Conservation (phyloP, 1,284 basidiomycete genomes). For the Entoloma clypeatum region DNA sequence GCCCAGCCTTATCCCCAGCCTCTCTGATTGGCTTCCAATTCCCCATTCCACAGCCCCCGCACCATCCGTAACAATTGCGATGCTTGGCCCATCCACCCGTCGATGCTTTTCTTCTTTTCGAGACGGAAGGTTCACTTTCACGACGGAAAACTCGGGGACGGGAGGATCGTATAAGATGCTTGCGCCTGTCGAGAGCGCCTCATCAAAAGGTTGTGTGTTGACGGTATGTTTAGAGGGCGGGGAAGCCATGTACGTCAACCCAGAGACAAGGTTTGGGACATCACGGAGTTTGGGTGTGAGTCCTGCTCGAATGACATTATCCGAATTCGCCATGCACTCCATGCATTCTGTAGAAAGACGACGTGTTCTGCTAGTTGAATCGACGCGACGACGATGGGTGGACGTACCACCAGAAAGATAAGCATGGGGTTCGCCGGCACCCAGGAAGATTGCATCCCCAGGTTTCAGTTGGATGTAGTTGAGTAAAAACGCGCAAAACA, state of each 20-base stretch:
- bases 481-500: slow-evolving; percentile 89
- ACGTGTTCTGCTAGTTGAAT: background rate
- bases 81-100: slow-evolving; percentile 78
- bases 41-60: slow-evolving; percentile 52
- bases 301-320: slow-evolving; percentile 98
- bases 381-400: slow-evolving; percentile 1
- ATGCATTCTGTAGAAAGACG: slow-evolving; percentile 70
- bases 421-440: slow-evolving; percentile 96
- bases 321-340: slow-evolving; percentile 97
- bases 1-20: slow-evolving; percentile 56
- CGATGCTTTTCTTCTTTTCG: slow-evolving; percentile 53
- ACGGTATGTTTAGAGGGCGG: slow-evolving; percentile 71
- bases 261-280: slow-evolving; percentile 83
- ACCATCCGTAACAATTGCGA: slow-evolving; percentile 77
- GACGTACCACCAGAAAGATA: slow-evolving; percentile 84
- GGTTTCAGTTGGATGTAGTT: slow-evolving; percentile 81
- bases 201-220: slow-evolving; percentile 49
- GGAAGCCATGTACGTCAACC: slow-evolving; percentile 83
- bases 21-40: slow-evolving; percentile 25
- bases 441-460: slow-evolving; percentile 92
- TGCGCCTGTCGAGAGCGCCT: slow-evolving; percentile 16
- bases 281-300: slow-evolving; percentile 97
- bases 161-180: slow-evolving; percentile 87
- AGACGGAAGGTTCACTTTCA: slow-evolving; percentile 53
- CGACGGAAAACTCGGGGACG: slow-evolving; percentile 90